Evolutionary conservation across 1,284 basidiomycete species (phyloP).

Genomic region (Ceratobasidium sp.): DNA sequence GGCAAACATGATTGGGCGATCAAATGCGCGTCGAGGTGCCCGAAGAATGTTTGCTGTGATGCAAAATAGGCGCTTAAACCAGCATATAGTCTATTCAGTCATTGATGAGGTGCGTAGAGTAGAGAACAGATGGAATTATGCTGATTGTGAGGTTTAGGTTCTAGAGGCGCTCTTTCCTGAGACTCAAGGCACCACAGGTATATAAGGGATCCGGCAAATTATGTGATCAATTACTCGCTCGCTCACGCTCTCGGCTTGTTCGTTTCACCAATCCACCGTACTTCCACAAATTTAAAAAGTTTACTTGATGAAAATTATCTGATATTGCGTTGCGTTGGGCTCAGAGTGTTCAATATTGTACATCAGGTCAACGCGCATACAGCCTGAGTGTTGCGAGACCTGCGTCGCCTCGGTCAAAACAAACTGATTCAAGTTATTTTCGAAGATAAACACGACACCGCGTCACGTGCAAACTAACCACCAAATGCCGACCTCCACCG

Average conservation of each 20-base stretch:
- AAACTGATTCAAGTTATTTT: no score
- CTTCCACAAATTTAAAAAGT: no score
- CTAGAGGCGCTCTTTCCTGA: slow-evolving; percentile 75
- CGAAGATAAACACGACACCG: not conserved
- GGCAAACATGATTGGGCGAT: slow-evolving; percentile 95
- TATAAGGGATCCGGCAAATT: not conserved
- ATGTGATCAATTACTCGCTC: no score
- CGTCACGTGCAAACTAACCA: not conserved
- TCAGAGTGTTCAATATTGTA: no score
- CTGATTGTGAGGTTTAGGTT: slow-evolving; percentile 60
- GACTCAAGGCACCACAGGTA: slow-evolving; percentile 46
- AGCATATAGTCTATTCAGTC: slow-evolving; percentile 89
- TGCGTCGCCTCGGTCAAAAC: no score
- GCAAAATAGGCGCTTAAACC: slow-evolving; percentile 92
- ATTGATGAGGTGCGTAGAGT: slow-evolving; percentile 79
- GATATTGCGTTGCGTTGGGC: no score
- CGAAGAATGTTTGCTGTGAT: slow-evolving; percentile 90
- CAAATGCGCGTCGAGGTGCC: slow-evolving; percentile 92
- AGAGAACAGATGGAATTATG: slow-evolving; percentile 25
- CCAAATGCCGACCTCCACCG: not conserved
- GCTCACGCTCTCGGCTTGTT: not conserved
- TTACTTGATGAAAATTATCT: no score
- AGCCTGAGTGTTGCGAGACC: no score
- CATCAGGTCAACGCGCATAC: no score
- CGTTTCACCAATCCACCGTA: no score